Evolutionary conservation across 2,329 filamentous ascomycete genomes (phyloP).

Genomic region (Xylaria sp.): DNA sequence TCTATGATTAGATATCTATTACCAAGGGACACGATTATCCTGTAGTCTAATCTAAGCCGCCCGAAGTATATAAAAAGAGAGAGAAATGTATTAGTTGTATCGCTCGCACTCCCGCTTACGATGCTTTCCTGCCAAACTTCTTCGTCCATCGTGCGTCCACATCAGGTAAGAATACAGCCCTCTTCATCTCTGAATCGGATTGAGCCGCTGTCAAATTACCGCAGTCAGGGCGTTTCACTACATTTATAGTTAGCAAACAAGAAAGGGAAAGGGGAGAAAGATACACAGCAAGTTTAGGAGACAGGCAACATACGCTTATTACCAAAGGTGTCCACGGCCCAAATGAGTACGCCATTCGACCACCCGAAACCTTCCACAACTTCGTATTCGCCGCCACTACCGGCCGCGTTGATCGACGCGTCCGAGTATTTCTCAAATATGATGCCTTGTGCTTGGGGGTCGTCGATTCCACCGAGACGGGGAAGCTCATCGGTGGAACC

Average conservation of each 20-base stretch:
- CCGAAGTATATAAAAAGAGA: slow-evolving; percentile 4
- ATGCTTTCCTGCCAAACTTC: slow-evolving; percentile 54
- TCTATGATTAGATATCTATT: slow-evolving; percentile 1
- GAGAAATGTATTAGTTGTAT: not conserved
- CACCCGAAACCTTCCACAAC: slow-evolving; percentile 78
- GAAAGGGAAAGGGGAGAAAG: not conserved
- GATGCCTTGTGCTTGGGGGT: slow-evolving; percentile 60
- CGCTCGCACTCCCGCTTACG: not conserved
- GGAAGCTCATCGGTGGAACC: slow-evolving; percentile 66
- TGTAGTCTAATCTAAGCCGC: slow-evolving; percentile 21
- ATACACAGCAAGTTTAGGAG: not conserved
- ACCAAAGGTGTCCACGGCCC: slow-evolving; percentile 71
- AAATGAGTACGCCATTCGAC: slow-evolving; percentile 76
- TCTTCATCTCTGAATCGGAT: slow-evolving; percentile 48
- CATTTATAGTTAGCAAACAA: slow-evolving; percentile 18
- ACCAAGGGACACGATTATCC: not conserved
- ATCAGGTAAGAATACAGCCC: slow-evolving; percentile 60
- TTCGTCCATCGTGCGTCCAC: slow-evolving; percentile 61
- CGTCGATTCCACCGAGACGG: slow-evolving; percentile 59
- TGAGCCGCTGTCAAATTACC: slow-evolving; percentile 60
- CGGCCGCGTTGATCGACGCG: slow-evolving; percentile 68
- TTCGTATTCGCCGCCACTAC: slow-evolving; percentile 74
- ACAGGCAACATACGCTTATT: slow-evolving; percentile 50
- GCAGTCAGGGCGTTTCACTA: slow-evolving; percentile 65
- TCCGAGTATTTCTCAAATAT: slow-evolving; percentile 79